Conservation (phyloP, 768 basidiomycete genomes). For the Pleurotus salmoneostramineus region DNA sequence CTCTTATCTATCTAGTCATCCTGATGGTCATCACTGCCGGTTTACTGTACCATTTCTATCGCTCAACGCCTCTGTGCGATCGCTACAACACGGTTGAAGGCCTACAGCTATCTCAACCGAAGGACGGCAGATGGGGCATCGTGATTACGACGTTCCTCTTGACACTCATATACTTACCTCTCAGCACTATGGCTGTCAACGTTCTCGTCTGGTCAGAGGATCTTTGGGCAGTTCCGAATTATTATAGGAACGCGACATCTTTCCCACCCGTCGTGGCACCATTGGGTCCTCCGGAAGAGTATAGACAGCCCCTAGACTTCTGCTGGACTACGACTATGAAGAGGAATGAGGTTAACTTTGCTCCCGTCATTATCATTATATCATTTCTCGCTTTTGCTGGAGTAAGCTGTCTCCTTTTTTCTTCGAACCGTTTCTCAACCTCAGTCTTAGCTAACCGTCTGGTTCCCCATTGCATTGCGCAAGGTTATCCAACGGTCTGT, state of each 20-base stretch:
- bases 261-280: slow-evolving; percentile 45
- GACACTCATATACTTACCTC: slow-evolving; percentile 68
- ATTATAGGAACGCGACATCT: slow-evolving; percentile 55
- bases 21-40: slow-evolving; percentile 51
- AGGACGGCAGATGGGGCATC: slow-evolving; percentile 45
- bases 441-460: slow-evolving; percentile 52
- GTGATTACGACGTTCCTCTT: slow-evolving; percentile 63
- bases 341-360: slow-evolving; percentile 64
- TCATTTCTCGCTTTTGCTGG: slow-evolving; percentile 45
- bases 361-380: slow-evolving; percentile 57
- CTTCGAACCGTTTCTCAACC: background rate
- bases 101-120: slow-evolving; percentile 40
- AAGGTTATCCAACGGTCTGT: slow-evolving; percentile 51
- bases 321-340: slow-evolving; percentile 81
- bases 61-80: slow-evolving; percentile 42
- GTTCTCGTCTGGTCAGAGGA: slow-evolving; percentile 77
- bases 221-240: slow-evolving; percentile 69
- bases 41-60: slow-evolving; percentile 57
- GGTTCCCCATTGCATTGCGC: slow-evolving; percentile 65
- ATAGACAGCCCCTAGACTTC: slow-evolving; percentile 62
- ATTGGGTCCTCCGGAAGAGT: slow-evolving; percentile 53
- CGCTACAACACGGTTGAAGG: slow-evolving; percentile 51
- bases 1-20: slow-evolving; percentile 55
- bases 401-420: slow-evolving; percentile 32
- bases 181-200: slow-evolving; percentile 75